Evolutionary conservation across 257 asterid species (phyloP), one percentile per base, ranked within the genome.

Genomic region (Coffea canephora): DNA sequence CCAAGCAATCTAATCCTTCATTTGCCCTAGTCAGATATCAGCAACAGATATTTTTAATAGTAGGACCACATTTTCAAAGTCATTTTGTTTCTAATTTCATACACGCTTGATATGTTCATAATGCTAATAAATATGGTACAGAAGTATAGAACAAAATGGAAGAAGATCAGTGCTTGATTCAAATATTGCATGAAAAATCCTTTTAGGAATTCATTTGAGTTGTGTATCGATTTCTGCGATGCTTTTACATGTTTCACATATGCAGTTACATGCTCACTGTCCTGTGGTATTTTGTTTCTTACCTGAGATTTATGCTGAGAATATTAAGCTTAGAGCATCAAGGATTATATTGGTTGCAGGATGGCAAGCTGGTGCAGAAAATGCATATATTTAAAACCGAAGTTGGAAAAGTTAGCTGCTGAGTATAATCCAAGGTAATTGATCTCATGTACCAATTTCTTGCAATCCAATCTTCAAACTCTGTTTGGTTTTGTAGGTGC

Each of bases 361-460:
- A 90, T 85, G 91, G 98, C 99, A 77, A 90, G 77, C 83, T 93
- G 99, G 99, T 95, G 99, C 91, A 86, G 99, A 88, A 95, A 95
- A 83, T 95, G 98, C 81, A 92, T 95, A 90, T 95, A 90, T 86
- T 85, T 93, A 86, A 93, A 95, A 85, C 99, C 98, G 64, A 95
- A 95, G 78, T 87, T 95, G 88, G 97, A 90, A 89, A 95, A 91
- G 68, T 82, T 93, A 85, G 97, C 99, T 14, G 97, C 99, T 8
- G 96, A 91, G 71, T 93, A 92, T 87, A 82, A 88, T 83, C 94
- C 98, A 77, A 93, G 99, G 99, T 31, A 49, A 91, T 62, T 77
- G 50, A n/a, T 7, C 72, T 67, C 25, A 0, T 83, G 57, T 45
- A 21, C 25, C 70, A 12, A 6, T 34, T 23, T 43, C 14, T 71